Evolutionary conservation across 2,329 filamentous ascomycete species (phyloP).

Genomic region (Aspergillus terreus): DNA sequence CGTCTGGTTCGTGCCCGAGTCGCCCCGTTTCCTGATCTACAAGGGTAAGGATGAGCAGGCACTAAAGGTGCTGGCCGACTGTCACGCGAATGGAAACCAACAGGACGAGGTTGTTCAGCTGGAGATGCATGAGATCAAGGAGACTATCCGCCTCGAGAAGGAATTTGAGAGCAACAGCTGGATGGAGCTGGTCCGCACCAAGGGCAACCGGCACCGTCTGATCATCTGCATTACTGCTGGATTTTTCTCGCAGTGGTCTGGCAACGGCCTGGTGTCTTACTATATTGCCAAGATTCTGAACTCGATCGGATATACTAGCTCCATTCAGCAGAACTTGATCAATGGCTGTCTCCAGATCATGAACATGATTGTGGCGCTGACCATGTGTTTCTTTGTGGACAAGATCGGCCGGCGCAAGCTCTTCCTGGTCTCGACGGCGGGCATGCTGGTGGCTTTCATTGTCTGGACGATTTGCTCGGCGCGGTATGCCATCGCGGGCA

Average conservation of each 20-base stretch:
- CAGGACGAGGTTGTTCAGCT: conserved; percentile 28
- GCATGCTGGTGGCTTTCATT: conserved; percentile 45
- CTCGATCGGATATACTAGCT: conserved; percentile 34
- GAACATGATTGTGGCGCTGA: conserved; percentile 35
- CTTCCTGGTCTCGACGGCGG: conserved; percentile 39
- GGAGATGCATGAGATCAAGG: conserved; percentile 37
- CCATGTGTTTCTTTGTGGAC: conserved; percentile 40
- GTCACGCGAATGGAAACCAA: conserved; percentile 40
- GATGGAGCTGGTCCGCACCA: conserved; percentile 36
- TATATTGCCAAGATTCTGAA: conserved; percentile 38
- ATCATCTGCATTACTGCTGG: conserved; percentile 53
- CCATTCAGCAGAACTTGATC: conserved; percentile 39
- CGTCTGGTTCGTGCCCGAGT: conserved; percentile 65
- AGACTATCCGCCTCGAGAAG: conserved; percentile 43
- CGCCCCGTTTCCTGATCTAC: conserved; percentile 50
- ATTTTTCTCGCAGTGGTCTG: conserved; percentile 57
- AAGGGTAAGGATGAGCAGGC: conserved; percentile 28
- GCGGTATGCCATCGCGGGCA: conserved; percentile 29
- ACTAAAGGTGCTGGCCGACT: conserved; percentile 29
- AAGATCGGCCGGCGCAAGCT: conserved; percentile 41
- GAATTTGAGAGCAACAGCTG: conserved; percentile 47
- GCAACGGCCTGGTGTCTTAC: conserved; percentile 45
- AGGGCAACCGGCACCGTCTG: conserved; percentile 53
- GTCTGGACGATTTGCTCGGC: conserved; percentile 41
- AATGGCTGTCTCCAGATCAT: conserved; percentile 41